Base-by-base conservation (phyloP, 2,329 filamentous ascomycete genomes). In the Cladosporium halotolerans region DNA sequence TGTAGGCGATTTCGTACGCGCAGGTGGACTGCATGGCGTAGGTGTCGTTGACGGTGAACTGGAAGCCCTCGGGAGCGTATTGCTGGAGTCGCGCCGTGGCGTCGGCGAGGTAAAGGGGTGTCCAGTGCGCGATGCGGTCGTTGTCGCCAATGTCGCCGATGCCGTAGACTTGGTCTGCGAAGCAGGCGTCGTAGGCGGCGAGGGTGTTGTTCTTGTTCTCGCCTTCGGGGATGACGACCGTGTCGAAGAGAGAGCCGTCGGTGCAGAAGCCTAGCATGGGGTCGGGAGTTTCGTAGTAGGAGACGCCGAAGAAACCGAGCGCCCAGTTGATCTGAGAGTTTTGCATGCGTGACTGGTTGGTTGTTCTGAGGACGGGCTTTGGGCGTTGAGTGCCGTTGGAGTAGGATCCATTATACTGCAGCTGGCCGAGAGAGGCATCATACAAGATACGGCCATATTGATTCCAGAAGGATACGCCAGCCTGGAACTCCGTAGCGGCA, bases 301-400 rank as follows among this genome's bases (percentile, higher is more conserved):
- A 75, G 8, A 73, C 73, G 39, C 79, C 72, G 62, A 79, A 79
- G 67, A 79, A 79, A 10, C 76, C 76, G 3, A 79, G 66, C 1
- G 74, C 71, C 76, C 76, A 79, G 56, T 70, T 75, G 60, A 78
- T 76, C 58, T 76, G 68, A n/a, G 74, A 79, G 63, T 81, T 79
- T 54, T 76, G 62, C 41, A 82, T 82, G 28, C 79, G 72, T 9
- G 70, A 73, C 63, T 81, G 79, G 39, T 71, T 70, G 0, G 79
- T 82, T 0, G 79, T 81, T 23, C 79, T 70, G 44, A 81, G 68
- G 0, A 79, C 72, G 0, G 78, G 73, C 63, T 76, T 77, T 0
- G 73, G 68, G 7, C 76, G 69, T 7, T 69, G 68, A 13, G 75
- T 79, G 9, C 74, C 71, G 38, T 73, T 68, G 57, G 72, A 67